Conservation (phyloP, 75 land plant genomes). For the Pinus tabuliformis region DNA sequence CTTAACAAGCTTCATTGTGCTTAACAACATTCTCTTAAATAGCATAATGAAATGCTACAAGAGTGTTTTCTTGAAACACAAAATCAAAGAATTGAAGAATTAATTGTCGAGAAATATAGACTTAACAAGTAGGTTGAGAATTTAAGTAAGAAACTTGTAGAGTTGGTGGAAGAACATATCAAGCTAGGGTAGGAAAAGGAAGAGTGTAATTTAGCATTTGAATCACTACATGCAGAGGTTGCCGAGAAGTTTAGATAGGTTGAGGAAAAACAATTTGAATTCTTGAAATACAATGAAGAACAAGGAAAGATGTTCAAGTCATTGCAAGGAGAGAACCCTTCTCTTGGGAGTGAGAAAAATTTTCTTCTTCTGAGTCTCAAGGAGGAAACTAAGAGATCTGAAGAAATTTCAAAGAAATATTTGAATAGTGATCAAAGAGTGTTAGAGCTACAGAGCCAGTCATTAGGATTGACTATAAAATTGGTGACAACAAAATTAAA, state of each 20-base stretch:
- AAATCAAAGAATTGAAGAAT: background rate
- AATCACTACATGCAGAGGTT: too few relatives aligned
- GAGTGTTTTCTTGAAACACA: too few relatives aligned
- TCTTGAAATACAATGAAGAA: too few relatives aligned
- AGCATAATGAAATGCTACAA: background rate
- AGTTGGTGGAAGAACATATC: too few relatives aligned
- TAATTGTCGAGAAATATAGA: background rate
- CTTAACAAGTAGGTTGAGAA: background rate
- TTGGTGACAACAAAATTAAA: conserved; percentile 12
- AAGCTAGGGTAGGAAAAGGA: too few relatives aligned
- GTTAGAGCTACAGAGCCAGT: background rate
- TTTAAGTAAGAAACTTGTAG: too few relatives aligned
- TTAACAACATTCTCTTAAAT: background rate
- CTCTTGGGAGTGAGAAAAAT: background rate
- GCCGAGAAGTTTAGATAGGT: too few relatives aligned
- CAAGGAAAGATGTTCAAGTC: background rate
- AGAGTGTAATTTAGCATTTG: too few relatives aligned
- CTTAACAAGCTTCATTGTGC: too few relatives aligned
- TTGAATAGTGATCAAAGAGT: background rate
- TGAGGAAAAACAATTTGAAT: too few relatives aligned
- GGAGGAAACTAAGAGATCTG: background rate
- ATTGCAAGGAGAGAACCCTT: conserved; percentile 13
- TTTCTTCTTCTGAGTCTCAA: background rate
- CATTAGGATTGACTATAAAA: background rate
- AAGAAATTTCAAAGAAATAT: background rate